phyloP scores from a whole-genome alignment of 495 filamentous ascomycete genomes.

The Thozetella sp. region DNA sequence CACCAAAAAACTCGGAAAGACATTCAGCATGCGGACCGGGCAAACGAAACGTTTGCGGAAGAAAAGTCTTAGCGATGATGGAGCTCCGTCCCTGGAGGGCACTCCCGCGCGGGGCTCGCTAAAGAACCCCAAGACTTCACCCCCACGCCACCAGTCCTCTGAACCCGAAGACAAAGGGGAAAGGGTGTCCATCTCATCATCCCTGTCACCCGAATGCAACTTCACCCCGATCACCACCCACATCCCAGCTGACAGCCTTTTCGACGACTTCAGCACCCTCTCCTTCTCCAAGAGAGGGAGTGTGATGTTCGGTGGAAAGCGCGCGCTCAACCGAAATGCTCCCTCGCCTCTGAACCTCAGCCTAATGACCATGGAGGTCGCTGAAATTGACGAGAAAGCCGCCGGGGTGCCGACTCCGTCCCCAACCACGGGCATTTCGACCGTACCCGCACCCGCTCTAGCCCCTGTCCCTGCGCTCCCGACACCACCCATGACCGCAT shows the following conservation, averaged over 20 bases:
- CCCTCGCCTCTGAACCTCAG: constrained; percentile 4
- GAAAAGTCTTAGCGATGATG: constrained; percentile 26
- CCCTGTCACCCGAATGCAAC: constrained; percentile 8
- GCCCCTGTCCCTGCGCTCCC: not conserved
- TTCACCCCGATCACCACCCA: constrained; percentile 50
- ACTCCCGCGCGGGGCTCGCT: constrained; percentile 19
- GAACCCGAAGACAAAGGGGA: constrained; percentile 19
- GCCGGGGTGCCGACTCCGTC: constrained; percentile 9
- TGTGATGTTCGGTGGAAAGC: constrained; percentile 61
- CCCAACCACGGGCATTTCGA: constrained; percentile 5
- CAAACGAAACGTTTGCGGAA: constrained; percentile 32
- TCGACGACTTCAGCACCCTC: constrained; percentile 49
- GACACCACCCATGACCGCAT: not conserved
- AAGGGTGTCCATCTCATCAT: constrained; percentile 17
- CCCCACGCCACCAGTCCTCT: constrained; percentile 24
- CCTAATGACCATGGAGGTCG: constrained; percentile 18
- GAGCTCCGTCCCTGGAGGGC: constrained; percentile 15
- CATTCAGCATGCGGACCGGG: constrained; percentile 36
- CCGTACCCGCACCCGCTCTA: not conserved
- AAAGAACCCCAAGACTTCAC: constrained; percentile 20
- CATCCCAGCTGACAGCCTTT: constrained; percentile 53
- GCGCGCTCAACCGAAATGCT: constrained; percentile 8
- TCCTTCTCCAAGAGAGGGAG: constrained; percentile 65
- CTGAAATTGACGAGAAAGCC: constrained; percentile 6
- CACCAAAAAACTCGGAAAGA: constrained; percentile 27